Evolutionary conservation across 2,329 filamentous ascomycete species (phyloP).

Genomic region (Chaetomium olivaceum): DNA sequence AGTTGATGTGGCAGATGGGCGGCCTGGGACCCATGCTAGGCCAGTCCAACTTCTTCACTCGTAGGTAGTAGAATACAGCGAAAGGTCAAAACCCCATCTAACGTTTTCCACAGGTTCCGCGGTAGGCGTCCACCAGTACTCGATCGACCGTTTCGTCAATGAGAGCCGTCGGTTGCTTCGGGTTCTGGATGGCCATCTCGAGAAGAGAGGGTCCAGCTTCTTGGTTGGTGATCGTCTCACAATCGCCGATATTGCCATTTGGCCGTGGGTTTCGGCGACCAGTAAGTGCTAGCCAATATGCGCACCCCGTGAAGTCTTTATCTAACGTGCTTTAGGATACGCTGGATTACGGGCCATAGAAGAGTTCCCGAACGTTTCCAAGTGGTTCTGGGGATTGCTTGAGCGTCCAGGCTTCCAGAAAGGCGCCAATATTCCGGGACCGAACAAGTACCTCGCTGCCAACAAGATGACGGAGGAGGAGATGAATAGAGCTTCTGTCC

Average conservation of each 20-base stretch:
- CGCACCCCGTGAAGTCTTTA: neutral
- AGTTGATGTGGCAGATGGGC: constrained; percentile 73
- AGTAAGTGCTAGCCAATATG: neutral
- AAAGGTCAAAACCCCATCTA: neutral
- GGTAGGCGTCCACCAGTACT: constrained; percentile 1
- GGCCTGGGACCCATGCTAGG: constrained; percentile 80
- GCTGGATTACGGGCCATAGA: constrained; percentile 1
- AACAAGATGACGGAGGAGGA: constrained; percentile 7
- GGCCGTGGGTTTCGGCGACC: constrained; percentile 3
- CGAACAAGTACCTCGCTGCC: constrained; percentile 3
- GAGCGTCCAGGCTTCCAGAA: constrained; percentile 5
- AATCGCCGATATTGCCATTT: constrained; percentile 20
- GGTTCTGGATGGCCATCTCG: constrained; percentile 7
- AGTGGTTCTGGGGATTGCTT: constrained; percentile 5
- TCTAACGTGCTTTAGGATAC: neutral
- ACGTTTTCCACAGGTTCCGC: neutral
- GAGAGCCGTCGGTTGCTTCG: constrained; percentile 17
- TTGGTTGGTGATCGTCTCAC: constrained; percentile 20
- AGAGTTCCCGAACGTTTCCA: constrained; percentile 2
- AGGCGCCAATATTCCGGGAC: constrained; percentile 1
- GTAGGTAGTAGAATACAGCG: constrained; percentile 40
- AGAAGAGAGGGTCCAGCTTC: constrained; percentile 3
- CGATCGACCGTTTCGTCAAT: constrained; percentile 5
- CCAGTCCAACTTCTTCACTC: constrained; percentile 76
- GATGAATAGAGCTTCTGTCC: neutral